phyloP scores from a whole-genome alignment of 75 land plant genomes.

The Larix kaempferi region DNA sequence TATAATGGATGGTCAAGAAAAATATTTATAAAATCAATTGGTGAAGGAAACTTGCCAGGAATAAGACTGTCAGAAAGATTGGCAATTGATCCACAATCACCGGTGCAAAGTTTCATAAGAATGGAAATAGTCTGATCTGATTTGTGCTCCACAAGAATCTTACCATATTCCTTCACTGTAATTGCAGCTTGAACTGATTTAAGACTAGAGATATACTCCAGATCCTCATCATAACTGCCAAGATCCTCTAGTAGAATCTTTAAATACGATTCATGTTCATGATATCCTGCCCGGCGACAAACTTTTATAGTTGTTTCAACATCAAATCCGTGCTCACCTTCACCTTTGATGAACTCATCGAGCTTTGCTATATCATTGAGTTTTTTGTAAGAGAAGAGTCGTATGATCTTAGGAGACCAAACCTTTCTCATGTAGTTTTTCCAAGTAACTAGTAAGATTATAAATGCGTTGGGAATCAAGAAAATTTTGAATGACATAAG shows the following conservation, averaged over 20 bases:
- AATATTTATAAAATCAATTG: conserved; percentile 87
- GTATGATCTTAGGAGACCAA: conserved; percentile 96
- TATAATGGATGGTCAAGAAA: conserved; percentile 82
- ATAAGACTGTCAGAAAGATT: conserved; percentile 24
- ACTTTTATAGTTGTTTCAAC: conserved; percentile 94
- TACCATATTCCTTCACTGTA: conserved; percentile 93
- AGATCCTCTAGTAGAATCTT: conserved; percentile 95
- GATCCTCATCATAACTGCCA: conserved; percentile 82
- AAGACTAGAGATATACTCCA: conserved; percentile 79
- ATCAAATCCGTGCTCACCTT: conserved; percentile 91
- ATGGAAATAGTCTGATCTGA: conserved; percentile 79
- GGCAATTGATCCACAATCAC: conserved; percentile 26
- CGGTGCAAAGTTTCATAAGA: conserved; percentile 76
- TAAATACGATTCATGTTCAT: conserved; percentile 93
- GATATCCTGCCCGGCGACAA: conserved; percentile 92
- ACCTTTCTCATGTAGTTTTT: conserved; percentile 93
- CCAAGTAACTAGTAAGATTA: conserved; percentile 90
- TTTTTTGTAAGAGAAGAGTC: conserved; percentile 90
- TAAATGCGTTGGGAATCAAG: conserved; percentile 95
- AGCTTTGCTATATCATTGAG: conserved; percentile 90
- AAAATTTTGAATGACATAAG: conserved; percentile 97
- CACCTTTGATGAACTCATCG: conserved; percentile 81
- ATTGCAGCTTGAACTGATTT: conserved; percentile 74
- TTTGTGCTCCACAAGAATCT: conserved; percentile 81
- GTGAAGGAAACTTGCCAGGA: conserved; percentile 62